Conservation (phyloP, 2,329 filamentous ascomycete genomes). For the Sphaerostilbella broomeana region DNA sequence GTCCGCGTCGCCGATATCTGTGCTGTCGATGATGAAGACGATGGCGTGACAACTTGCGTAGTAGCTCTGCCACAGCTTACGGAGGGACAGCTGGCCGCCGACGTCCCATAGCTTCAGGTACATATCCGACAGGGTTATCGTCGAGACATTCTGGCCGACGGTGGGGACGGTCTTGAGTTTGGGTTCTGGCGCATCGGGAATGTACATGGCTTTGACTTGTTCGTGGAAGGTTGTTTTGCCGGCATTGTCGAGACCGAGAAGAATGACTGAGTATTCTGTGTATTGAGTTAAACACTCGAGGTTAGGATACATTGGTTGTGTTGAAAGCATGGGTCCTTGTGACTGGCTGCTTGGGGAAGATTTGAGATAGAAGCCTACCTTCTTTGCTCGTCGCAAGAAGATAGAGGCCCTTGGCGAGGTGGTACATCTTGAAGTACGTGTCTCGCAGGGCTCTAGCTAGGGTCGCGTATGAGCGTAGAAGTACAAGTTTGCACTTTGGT, state of each 20-base stretch:
- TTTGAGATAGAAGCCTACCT: constrained; percentile 43
- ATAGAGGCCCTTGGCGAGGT: constrained; percentile 91
- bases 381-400: constrained; percentile 95
- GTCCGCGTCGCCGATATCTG: constrained; percentile 81
- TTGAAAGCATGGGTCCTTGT: constrained; percentile 5
- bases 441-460: background rate
- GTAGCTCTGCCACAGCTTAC: constrained; percentile 92
- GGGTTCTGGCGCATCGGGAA: constrained; percentile 52
- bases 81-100: constrained; percentile 82
- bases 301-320: constrained; percentile 2
- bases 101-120: constrained; percentile 99
- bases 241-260: constrained; percentile 95
- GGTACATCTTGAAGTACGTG: constrained; percentile 62
- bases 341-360: too few relatives aligned
- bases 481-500: background rate
- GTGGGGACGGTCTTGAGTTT: constrained; percentile 88
- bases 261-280: constrained; percentile 90
- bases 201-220: constrained; percentile 87
- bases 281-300: background rate
- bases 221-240: constrained; percentile 98
- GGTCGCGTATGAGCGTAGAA: background rate
- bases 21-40: constrained; percentile 94
- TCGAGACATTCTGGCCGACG: constrained; percentile 93
- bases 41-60: constrained; percentile 93
- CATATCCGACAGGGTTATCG: constrained; percentile 84